Evolutionary conservation across 306 rosid species (phyloP).

Genomic region (Fragaria ananassa): DNA sequence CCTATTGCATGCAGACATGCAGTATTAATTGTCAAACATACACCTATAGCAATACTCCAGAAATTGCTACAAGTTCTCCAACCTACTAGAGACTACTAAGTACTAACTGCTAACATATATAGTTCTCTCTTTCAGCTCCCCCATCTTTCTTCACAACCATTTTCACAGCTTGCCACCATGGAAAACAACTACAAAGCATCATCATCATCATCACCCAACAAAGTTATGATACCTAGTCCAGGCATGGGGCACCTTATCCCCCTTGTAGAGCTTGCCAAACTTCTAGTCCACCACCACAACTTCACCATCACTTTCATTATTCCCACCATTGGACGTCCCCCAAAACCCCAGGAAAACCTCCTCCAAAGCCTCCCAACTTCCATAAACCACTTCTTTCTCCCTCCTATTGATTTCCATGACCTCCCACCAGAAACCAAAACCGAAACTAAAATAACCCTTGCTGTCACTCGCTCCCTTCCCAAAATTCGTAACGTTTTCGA

Average conservation of each 20-base stretch:
- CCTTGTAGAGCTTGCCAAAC: constrained; percentile 54
- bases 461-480: constrained; percentile 35
- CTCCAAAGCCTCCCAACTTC: constrained; percentile 34
- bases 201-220: background rate
- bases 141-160: background rate
- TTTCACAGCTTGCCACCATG: background rate
- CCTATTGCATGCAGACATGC: too few relatives aligned
- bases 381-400: constrained; percentile 31
- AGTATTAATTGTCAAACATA: too few relatives aligned
- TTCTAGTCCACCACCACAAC: constrained; percentile 29
- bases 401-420: constrained; percentile 30
- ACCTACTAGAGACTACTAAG: background rate
- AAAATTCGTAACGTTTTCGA: constrained; percentile 5
- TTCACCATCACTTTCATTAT: constrained; percentile 41
- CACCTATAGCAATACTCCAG: background rate
- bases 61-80: background rate
- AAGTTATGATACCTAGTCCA: constrained; percentile 56
- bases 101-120: background rate
- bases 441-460: constrained; percentile 33
- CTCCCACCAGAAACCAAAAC: constrained; percentile 22
- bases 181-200: constrained; percentile 3
- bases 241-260: constrained; percentile 89
- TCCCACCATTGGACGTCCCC: constrained; percentile 47
- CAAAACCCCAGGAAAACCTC: constrained; percentile 40
- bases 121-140: background rate